These are phyloP conservation scores for Nakazawaea ishiwadae DNA, from an alignment of 805 yeast genomes.

Conservation along the genomic window DNA sequence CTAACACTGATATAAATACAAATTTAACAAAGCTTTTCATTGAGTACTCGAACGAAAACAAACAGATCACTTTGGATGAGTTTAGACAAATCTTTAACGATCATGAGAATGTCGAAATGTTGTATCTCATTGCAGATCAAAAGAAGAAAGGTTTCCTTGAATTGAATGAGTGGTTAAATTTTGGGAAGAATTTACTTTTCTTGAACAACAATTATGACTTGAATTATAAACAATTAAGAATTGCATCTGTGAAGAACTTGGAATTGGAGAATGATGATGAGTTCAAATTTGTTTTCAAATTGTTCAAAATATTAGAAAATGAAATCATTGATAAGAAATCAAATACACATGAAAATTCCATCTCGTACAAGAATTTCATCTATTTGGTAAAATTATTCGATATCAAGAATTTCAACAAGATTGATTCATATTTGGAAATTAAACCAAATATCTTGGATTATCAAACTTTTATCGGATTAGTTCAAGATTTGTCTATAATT, in stretches of 20 bases:
- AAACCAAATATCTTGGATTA: constrained; percentile 15
- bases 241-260: constrained; percentile 8
- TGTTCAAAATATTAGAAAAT: constrained; percentile 44
- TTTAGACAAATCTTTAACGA: constrained; percentile 7
- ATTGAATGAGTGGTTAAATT: constrained; percentile 67
- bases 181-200: constrained; percentile 47
- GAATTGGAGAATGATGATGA: constrained; percentile 31
- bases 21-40: constrained; percentile 12
- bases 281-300: constrained; percentile 47
- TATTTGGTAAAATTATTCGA: constrained; percentile 15
- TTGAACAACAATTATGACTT: constrained; percentile 36
- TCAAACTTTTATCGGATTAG: constrained; percentile 18
- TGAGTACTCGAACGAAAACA: constrained; percentile 9
- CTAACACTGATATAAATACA: constrained; percentile 5
- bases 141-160: constrained; percentile 63
- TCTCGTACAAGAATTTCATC: constrained; percentile 18
- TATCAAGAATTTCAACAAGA: constrained; percentile 12
- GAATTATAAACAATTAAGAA: constrained; percentile 9
- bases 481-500: constrained; percentile 22
- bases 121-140: constrained; percentile 78
- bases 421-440: constrained; percentile 11
- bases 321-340: constrained; percentile 17
- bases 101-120: constrained; percentile 42
- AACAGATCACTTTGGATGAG: constrained; percentile 4
- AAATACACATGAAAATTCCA: constrained; percentile 11